Evolutionary conservation across 176 grass and related monocot genomes (phyloP).

Genomic region (Carex littledalei): DNA sequence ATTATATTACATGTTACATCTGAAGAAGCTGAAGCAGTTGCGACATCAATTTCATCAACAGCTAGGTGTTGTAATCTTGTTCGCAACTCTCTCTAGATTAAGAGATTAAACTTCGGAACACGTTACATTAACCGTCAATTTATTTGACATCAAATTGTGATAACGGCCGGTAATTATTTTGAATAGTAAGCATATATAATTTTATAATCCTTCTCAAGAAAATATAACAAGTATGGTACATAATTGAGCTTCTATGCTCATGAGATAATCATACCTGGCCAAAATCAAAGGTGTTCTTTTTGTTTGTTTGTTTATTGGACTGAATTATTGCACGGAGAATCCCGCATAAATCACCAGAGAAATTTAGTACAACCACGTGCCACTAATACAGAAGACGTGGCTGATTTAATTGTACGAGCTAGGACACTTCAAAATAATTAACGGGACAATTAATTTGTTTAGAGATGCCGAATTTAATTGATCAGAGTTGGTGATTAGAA

Average conservation of each 20-base stretch:
- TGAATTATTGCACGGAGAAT: not conserved
- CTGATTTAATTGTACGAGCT: not conserved
- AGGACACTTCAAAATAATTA: not conserved
- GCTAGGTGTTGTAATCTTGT: not conserved
- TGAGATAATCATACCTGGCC: not conserved
- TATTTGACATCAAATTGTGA: too few species aligned
- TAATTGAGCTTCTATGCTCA: not conserved
- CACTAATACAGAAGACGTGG: not conserved
- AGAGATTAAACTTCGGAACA: too few species aligned
- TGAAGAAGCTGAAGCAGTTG: not conserved
- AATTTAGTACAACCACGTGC: conserved; percentile 2
- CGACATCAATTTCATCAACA: not conserved
- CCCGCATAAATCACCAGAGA: not conserved
- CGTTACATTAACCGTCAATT: too few species aligned
- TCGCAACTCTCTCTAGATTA: too few species aligned
- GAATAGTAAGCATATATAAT: too few species aligned
- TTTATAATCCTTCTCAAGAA: too few species aligned
- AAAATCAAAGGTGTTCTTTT: not conserved
- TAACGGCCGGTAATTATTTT: too few species aligned
- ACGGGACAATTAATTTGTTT: not conserved
- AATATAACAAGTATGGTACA: not conserved
- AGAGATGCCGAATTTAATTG: not conserved
- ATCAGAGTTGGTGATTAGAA: conserved; percentile 4
- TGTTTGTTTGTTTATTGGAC: not conserved
- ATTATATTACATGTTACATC: not conserved